Conservation (phyloP, 768 basidiomycete genomes). For the Tricholoma terreum region DNA sequence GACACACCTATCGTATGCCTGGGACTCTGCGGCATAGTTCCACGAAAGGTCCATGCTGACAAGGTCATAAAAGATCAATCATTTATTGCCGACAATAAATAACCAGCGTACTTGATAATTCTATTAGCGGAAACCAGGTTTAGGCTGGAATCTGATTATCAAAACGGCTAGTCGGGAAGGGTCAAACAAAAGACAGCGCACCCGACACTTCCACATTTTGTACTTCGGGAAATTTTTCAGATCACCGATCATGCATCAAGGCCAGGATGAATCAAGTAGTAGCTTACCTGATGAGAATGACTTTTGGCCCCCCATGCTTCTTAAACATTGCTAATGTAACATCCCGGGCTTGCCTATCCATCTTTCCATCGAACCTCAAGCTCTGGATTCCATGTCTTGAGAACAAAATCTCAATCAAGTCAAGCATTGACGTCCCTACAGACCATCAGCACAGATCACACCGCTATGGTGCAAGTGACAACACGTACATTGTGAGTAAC, state of each 20-base stretch:
- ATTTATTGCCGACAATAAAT: neutral
- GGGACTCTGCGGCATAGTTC: slow-evolving; percentile 71
- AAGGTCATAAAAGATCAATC: neutral
- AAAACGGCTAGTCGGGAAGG: neutral
- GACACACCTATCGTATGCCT: slow-evolving; percentile 48
- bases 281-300: slow-evolving; percentile 62
- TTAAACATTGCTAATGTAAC: slow-evolving; percentile 51
- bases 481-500: slow-evolving; percentile 64
- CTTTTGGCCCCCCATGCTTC: slow-evolving; percentile 50
- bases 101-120: slow-evolving; percentile 54
- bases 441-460: neutral
- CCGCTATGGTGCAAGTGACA: neutral
- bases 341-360: slow-evolving; percentile 55
- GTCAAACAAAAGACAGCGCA: slow-evolving; percentile 11
- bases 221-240: slow-evolving; percentile 30
- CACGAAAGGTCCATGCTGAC: slow-evolving; percentile 68
- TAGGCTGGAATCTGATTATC: slow-evolving; percentile 26
- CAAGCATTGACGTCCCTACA: slow-evolving; percentile 71
- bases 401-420: slow-evolving; percentile 60
- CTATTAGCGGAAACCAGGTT: slow-evolving; percentile 69
- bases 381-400: slow-evolving; percentile 54
- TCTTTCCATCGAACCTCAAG: slow-evolving; percentile 67
- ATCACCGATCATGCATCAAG: neutral
- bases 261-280: neutral
- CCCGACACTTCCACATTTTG: slow-evolving; percentile 70